Base-by-base conservation (phyloP, 306 rosid genomes). In the Lathyrus tuberosus region DNA sequence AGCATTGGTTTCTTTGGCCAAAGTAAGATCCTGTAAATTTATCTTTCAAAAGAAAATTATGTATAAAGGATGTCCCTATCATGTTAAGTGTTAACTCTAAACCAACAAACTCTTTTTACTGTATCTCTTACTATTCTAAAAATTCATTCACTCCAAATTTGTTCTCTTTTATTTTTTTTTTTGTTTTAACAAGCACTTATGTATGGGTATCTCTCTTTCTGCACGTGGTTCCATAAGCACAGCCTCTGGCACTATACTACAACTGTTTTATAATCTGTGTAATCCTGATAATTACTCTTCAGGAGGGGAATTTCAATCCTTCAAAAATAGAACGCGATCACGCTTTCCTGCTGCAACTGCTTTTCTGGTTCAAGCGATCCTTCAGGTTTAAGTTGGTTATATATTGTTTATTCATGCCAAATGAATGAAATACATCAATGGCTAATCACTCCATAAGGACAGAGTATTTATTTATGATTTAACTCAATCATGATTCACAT, bases 361-460 rank as follows among this genome's bases (percentile, higher is more conserved):
- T 93, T 79, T 93, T 84, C 87, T 93, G 98, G 97, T 93, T 90
- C 89, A 93, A 90, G 62, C 79, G 65, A 78, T 90, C 91, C 69
- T 93, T 93, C 91, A 93, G 97, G 98, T 93, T 67, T 75, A 43
- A 46, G 57, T 64, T 22, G 3, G 67, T 61, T 38, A 16, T 79
- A 60, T 48, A 63, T 77, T 58, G 9, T 42, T 46, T 12, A 9
- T 70, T 70, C 41, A 24, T 38, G 30, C 59, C 22, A 62, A 61
- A 71, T 47, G 46, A 67, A 66, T 43, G 26, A 72, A 43, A 65
- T 33, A 22, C 8, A 8, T 70, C 65, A 30, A 70, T 42, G 7
- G n/a, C 16, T 24, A 52, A 48, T 47, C 30, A 61, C 47, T 60
- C 73, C 62, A 54, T 33, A 22, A 54, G 30, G n/a, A 62, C 43